Conservation (phyloP, 2,329 filamentous ascomycete genomes). For the Calcarisporium arbuscula region DNA sequence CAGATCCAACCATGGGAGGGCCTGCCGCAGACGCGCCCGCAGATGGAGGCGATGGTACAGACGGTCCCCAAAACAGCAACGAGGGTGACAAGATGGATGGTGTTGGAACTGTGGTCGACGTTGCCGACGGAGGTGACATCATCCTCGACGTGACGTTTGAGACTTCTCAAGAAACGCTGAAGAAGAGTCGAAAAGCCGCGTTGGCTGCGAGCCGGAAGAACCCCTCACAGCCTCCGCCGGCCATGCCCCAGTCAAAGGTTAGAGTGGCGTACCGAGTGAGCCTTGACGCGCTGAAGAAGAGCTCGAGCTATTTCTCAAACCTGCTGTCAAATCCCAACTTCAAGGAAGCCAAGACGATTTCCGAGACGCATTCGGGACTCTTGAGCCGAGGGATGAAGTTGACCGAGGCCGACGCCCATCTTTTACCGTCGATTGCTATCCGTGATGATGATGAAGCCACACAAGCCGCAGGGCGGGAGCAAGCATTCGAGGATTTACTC, state of each 20-base stretch:
- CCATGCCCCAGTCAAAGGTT: conserved; percentile 28
- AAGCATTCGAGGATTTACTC: conserved; percentile 61
- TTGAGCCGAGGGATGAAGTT: conserved; percentile 39
- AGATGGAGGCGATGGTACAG: conserved; percentile 7
- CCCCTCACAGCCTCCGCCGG: conserved; percentile 17
- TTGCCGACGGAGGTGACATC: conserved; percentile 56
- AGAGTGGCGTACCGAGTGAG: conserved; percentile 54
- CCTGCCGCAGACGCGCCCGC: conserved; percentile 10
- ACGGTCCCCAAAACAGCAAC: conserved; percentile 11
- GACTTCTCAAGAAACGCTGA: conserved; percentile 46
- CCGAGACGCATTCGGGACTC: conserved; percentile 44
- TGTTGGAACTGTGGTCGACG: conserved; percentile 37
- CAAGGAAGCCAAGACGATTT: conserved; percentile 52
- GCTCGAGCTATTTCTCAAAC: conserved; percentile 65
- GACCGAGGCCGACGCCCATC: conserved; percentile 37
- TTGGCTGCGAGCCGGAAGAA: conserved; percentile 23
- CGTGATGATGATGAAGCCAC: conserved; percentile 65
- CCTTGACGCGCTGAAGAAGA: conserved; percentile 46
- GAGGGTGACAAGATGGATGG: conserved; percentile 20
- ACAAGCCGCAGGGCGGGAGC: conserved; percentile 50
- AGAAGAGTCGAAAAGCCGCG: conserved; percentile 34
- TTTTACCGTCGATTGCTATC: conserved; percentile 60
- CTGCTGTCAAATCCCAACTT: conserved; percentile 59
- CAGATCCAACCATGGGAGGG: no score
- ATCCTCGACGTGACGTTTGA: conserved; percentile 62